phyloP scores from a whole-genome alignment of 148 eudicot genomes.

The Dianthus caryophyllus region DNA sequence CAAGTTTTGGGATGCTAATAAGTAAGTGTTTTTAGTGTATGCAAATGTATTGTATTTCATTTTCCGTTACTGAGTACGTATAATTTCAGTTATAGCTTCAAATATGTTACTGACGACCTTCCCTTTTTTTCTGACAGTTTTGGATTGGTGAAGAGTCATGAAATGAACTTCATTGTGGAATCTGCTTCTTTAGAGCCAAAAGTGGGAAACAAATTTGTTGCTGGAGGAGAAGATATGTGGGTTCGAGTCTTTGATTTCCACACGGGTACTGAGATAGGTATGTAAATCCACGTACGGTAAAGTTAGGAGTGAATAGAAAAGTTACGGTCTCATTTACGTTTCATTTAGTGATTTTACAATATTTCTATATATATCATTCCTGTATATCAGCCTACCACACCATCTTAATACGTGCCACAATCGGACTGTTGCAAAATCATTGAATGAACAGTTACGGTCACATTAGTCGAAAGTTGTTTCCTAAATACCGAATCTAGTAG shows the following conservation, averaged over 20 bases:
- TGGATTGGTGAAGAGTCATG: slow-evolving; percentile 83
- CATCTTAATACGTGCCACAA: too few species aligned
- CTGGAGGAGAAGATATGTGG: slow-evolving; percentile 99
- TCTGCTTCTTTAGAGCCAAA: slow-evolving; percentile 94
- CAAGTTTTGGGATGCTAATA: slow-evolving; percentile 91
- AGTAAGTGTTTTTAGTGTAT: slow-evolving; percentile 37
- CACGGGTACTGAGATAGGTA: slow-evolving; percentile 82
- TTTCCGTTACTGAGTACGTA: background rate
- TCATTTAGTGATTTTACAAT: too few species aligned
- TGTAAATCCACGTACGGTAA: too few species aligned
- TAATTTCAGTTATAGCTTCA: background rate
- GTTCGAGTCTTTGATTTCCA: slow-evolving; percentile 78
- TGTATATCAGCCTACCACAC: too few species aligned
- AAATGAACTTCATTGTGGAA: slow-evolving; percentile 78
- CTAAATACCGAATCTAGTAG: background rate
- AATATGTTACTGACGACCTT: slow-evolving; percentile 1
- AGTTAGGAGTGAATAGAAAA: too few species aligned
- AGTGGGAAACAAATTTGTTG: slow-evolving; percentile 77
- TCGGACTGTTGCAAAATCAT: background rate
- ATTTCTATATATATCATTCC: too few species aligned
- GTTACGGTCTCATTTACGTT: too few species aligned
- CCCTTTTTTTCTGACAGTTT: slow-evolving; percentile 41
- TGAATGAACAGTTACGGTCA: too few species aligned
- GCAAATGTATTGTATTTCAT: background rate
- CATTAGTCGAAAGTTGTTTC: too few species aligned